Evolutionary conservation across 1,284 basidiomycete species (phyloP).

Genomic region (Ustilago tritici): DNA sequence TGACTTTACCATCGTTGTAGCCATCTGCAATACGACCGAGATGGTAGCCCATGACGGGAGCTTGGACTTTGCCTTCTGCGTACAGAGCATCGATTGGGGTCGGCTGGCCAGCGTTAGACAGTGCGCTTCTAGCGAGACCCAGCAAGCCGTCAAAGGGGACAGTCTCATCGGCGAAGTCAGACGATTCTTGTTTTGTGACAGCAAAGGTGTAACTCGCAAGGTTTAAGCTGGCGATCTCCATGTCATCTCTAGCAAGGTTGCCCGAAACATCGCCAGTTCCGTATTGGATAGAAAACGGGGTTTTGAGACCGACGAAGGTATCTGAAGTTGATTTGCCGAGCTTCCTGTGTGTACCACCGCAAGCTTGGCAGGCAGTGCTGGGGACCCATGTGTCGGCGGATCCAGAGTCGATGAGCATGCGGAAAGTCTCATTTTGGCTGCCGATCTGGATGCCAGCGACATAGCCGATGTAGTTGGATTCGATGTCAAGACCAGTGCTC

Average conservation of each 20-base stretch:
- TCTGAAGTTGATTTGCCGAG: conserved; percentile 78
- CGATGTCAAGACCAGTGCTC: conserved; percentile 80
- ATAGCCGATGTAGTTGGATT: conserved; percentile 76
- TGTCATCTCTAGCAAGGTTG: conserved; percentile 77
- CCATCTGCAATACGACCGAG: conserved; percentile 78
- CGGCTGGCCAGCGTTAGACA: conserved; percentile 76
- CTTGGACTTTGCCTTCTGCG: conserved; percentile 75
- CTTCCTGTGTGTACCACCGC: conserved; percentile 73
- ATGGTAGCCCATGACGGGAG: conserved; percentile 83
- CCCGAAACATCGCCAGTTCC: conserved; percentile 79
- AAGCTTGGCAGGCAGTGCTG: conserved; percentile 48
- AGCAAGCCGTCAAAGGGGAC: conserved; percentile 83
- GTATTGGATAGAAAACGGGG: conserved; percentile 80
- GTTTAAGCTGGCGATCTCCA: conserved; percentile 77
- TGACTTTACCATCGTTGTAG: conserved; percentile 81
- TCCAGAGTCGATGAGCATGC: conserved; percentile 81
- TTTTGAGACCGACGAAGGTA: conserved; percentile 74
- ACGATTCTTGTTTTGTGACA: conserved; percentile 76
- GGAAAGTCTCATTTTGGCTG: conserved; percentile 79
- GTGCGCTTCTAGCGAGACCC: conserved; percentile 74
- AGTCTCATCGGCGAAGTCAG: conserved; percentile 73
- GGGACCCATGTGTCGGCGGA: conserved; percentile 82
- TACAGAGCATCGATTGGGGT: conserved; percentile 84
- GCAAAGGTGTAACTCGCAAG: conserved; percentile 80
- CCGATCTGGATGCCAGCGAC: conserved; percentile 82